phyloP scores from a whole-genome alignment of 371 early-diverging fungal species.

The Mucor racemosus region DNA sequence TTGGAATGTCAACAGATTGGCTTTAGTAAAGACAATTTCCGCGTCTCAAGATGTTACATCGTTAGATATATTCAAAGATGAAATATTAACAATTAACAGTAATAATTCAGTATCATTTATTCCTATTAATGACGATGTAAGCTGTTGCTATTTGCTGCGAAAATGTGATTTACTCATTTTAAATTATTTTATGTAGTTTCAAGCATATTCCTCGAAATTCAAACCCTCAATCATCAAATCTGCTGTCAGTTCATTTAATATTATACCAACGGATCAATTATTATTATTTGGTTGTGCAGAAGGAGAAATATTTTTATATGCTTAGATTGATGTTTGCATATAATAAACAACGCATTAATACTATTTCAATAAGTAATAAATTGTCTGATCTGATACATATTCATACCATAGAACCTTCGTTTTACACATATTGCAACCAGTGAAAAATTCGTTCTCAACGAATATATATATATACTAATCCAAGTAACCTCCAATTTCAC shows the following conservation, averaged over 20 bases:
- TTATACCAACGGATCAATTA: conserved; percentile 66
- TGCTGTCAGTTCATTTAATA: conserved; percentile 62
- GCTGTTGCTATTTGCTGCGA: conserved; percentile 8
- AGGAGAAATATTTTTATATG: conserved; percentile 68
- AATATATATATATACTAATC: no score
- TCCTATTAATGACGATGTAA: conserved; percentile 71
- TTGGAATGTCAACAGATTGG: conserved; percentile 62
- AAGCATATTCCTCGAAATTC: conserved; percentile 71
- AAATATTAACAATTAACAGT: conserved; percentile 64
- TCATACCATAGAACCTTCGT: no score
- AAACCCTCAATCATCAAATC: conserved; percentile 67
- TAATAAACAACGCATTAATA: background rate
- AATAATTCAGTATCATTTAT: conserved; percentile 71
- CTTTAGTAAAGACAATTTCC: conserved; percentile 64
- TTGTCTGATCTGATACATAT: no score
- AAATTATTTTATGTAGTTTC: conserved; percentile 40
- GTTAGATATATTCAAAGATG: conserved; percentile 40
- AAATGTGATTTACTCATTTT: background rate
- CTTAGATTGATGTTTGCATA: conserved; percentile 25
- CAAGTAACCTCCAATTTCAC: no score
- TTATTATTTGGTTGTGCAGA: conserved; percentile 66
- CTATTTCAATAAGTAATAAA: no score
- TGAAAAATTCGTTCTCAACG: no score
- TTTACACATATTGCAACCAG: no score
- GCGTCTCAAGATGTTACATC: conserved; percentile 36